Base-by-base conservation (phyloP, 2,329 filamentous ascomycete species). In the Xylariaceae sp. region DNA sequence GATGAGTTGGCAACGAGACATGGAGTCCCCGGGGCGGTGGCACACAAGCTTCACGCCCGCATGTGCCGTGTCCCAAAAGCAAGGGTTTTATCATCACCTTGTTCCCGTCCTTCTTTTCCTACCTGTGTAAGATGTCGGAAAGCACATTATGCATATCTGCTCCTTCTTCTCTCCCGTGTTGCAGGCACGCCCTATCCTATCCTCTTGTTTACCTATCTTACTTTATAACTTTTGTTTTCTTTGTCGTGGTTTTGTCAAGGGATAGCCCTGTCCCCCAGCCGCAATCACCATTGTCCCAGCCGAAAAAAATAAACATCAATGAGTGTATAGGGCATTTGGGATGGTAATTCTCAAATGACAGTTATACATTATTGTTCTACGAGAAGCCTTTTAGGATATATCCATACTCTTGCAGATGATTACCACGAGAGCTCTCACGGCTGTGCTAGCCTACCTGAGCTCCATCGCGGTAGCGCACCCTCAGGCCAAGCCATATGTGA, bases 1-100 rank as follows among this genome's bases (percentile, higher is more conserved):
- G 53, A 56, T 58, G 56, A 53, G 56, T 37, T 58, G 56, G 53
- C 56, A 58, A 31, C 35, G 43, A 19, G 43, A 50, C 32, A 44
- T 43, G 53, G 39, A 29, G 26, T 41, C 11, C n/a, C 49, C 43
- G 19, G 19, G 19, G 19, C 19, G 19, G 19, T 19, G 19, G 19
- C 19, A 19, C 19, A 19, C 19, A 55, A 47, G 43, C 46, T 57
- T 55, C 42, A 31, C 35, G 42, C 46, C 47, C 43, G 44, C 53
- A 50, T 54, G n/a, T 37, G 39, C 35, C 5, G 35, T 43, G 31
- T 44, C 46, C 6, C 40, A 49, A 27, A 19, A 19, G 19, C 19
- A 19, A 19, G 19, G 19, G 19, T 19, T 19, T 19, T 19, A 19
- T 19, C 19, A 19, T 19, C 19, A 19, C 19, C 19, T 19, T 2